Conservation (phyloP, 768 basidiomycete genomes). For the Hericium alpestre region DNA sequence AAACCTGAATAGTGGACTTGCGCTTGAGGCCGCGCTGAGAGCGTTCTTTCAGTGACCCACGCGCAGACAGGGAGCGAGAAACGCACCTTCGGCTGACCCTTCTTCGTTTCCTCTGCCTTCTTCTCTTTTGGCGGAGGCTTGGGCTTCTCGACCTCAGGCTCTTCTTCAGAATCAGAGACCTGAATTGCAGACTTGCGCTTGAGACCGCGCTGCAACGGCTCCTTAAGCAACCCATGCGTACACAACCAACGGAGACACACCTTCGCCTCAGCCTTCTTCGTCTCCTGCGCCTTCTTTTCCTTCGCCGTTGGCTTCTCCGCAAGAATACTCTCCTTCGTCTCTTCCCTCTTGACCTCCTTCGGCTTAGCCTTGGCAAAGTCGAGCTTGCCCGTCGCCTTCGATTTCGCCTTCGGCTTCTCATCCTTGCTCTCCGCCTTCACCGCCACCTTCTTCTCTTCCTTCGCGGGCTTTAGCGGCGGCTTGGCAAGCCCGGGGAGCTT, state of each 20-base stretch:
- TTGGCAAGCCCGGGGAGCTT: constrained; percentile 9
- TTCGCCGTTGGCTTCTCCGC: constrained; percentile 5
- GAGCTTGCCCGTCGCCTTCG: constrained; percentile 37
- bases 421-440: constrained; percentile 16
- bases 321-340: constrained; percentile 4
- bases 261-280: constrained; percentile 1
- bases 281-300: constrained; percentile 5
- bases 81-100: constrained; percentile 1
- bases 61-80: not conserved
- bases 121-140: constrained; percentile 4
- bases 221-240: not conserved
- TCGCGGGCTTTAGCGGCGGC: constrained; percentile 3
- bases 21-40: constrained; percentile 23
- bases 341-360: constrained; percentile 13
- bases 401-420: constrained; percentile 23
- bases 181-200: constrained; percentile 21
- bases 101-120: constrained; percentile 5
- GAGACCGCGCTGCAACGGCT: constrained; percentile 17
- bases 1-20: constrained; percentile 15
- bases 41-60: not conserved
- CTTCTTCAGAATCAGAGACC: constrained; percentile 17
- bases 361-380: constrained; percentile 27
- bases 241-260: not conserved
- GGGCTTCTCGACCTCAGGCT: constrained; percentile 9
- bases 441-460: not conserved